Conservation (phyloP, 352 stramenopile genomes). For the Plasmopara viticola region DNA sequence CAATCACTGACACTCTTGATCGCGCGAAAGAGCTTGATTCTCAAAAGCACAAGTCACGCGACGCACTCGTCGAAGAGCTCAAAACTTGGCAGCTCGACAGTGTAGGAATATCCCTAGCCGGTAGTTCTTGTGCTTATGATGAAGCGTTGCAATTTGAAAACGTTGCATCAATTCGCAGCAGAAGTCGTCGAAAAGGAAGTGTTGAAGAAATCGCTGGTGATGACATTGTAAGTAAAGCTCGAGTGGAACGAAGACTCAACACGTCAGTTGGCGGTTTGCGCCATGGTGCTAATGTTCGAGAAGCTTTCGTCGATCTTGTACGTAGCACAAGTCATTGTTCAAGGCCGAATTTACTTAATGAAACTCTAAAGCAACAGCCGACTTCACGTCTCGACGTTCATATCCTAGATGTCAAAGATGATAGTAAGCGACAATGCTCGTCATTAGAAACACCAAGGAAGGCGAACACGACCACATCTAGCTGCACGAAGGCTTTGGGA, state of each 20-base stretch:
- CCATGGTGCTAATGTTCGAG: conserved; percentile 30
- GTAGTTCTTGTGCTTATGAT: too few species aligned
- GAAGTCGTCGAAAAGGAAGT: conserved; percentile 22
- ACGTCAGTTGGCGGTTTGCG: conserved; percentile 46
- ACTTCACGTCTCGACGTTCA: conserved; percentile 42
- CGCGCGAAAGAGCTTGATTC: conserved; percentile 57
- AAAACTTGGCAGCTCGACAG: conserved; percentile 49
- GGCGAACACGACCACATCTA: conserved; percentile 13
- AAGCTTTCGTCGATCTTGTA: conserved; percentile 48
- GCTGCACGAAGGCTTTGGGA: conserved; percentile 11
- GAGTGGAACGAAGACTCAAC: conserved; percentile 33
- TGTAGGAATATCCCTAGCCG: too few species aligned
- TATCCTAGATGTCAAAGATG: conserved; percentile 45
- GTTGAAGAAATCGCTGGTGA: conserved; percentile 9
- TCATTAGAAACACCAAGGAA: conserved; percentile 33
- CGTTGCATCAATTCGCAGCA: too few species aligned
- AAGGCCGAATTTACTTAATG: conserved; percentile 7
- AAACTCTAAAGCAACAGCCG: conserved; percentile 11
- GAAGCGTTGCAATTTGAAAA: too few species aligned
- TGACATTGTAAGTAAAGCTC: conserved; percentile 5
- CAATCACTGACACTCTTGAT: conserved; percentile 75
- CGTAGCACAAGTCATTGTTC: conserved; percentile 2
- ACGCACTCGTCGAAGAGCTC: conserved; percentile 60
- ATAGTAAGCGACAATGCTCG: conserved; percentile 39
- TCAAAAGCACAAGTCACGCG: conserved; percentile 51